Conservation (phyloP, 2,329 filamentous ascomycete species). For the Fusarium proliferatum region DNA sequence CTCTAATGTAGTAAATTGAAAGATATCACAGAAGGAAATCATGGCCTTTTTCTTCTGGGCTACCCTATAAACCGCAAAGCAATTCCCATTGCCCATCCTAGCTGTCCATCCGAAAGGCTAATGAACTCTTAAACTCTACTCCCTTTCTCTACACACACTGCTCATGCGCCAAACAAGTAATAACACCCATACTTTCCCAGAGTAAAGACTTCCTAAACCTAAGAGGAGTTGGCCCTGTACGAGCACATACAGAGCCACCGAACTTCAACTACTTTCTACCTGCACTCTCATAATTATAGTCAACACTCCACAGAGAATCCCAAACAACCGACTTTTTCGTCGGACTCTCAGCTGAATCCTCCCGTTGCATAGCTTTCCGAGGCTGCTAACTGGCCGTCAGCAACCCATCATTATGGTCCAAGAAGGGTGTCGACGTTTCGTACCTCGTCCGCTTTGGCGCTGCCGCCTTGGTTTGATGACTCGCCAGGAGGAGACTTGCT, state of each 20-base stretch:
- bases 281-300: constrained; percentile 64
- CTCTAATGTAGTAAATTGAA: constrained; percentile 11
- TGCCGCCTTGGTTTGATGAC: constrained; percentile 37
- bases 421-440: constrained; percentile 63
- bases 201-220: constrained; percentile 10
- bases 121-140: constrained; percentile 31
- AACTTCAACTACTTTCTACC: constrained; percentile 40
- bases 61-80: not conserved
- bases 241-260: not conserved
- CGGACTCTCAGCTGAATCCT: constrained; percentile 54
- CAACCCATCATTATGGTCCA: constrained; percentile 59
- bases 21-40: not conserved
- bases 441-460: constrained; percentile 60
- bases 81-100: not conserved
- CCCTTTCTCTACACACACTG: constrained; percentile 13
- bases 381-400: constrained; percentile 48
- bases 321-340: constrained; percentile 68
- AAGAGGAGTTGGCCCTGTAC: constrained; percentile 1
- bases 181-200: constrained; percentile 24
- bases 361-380: constrained; percentile 49
- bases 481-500: constrained; percentile 44
- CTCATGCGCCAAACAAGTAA: constrained; percentile 25
- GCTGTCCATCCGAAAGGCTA: constrained; percentile 3
- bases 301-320: constrained; percentile 71
- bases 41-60: not conserved